phyloP scores from a whole-genome alignment of 495 filamentous ascomycete species.

The Neurospora sp. region DNA sequence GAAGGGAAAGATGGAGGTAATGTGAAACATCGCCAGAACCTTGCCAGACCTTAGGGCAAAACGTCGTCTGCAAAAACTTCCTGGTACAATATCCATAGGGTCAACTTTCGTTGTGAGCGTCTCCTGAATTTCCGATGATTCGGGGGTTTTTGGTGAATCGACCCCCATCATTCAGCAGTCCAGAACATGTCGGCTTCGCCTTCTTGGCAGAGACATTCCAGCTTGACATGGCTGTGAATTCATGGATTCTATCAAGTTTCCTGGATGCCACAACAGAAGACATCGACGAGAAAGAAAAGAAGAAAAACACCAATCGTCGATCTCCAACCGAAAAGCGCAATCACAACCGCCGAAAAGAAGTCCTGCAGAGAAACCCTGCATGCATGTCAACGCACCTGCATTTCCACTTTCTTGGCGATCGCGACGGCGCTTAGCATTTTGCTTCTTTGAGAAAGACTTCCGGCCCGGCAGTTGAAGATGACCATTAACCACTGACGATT shows the following conservation, averaged over 20 bases:
- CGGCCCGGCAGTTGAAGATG: too few species aligned
- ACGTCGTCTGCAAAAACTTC: neutral
- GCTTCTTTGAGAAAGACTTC: neutral
- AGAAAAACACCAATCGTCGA: too few species aligned
- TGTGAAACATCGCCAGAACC: neutral
- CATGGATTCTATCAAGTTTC: too few species aligned
- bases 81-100: neutral
- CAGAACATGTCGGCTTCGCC: too few species aligned
- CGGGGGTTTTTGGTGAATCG: too few species aligned
- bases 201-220: too few species aligned
- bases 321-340: neutral
- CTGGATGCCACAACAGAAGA: too few species aligned
- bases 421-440: neutral
- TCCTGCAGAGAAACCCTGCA: neutral
- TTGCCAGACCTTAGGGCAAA: neutral
- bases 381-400: neutral
- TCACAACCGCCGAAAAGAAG: neutral
- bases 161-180: too few species aligned
- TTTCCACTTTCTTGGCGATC: neutral
- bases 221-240: too few species aligned
- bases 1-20: neutral
- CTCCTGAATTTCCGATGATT: too few species aligned
- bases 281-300: too few species aligned
- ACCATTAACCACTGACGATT: neutral
- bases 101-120: too few species aligned